Percentiles rank a stretch among this genome's conserved stretches.
Evolutionary conservation across 257 asterid species (phyloP).

Genomic region (Voacanga thouarsii): DNA sequence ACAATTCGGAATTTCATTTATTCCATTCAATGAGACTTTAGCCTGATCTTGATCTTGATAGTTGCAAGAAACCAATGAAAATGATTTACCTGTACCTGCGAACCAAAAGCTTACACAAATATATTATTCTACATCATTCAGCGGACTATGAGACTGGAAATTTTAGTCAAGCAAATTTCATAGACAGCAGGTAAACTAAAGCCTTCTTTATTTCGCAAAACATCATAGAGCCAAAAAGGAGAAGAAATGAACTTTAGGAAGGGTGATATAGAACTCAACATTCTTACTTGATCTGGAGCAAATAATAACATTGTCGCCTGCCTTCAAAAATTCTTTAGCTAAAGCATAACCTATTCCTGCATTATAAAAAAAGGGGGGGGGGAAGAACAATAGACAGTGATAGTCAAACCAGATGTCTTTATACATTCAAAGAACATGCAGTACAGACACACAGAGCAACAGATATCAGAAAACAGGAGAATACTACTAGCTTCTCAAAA

Average conservation of each 20-base stretch:
- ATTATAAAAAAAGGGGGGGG: conserved; percentile 8
- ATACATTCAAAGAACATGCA: neutral
- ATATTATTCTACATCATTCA: neutral
- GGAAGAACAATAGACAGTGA: neutral
- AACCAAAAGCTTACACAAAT: neutral
- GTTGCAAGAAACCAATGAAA: neutral
- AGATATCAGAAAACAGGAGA: neutral
- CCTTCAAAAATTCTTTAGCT: conserved; percentile 83
- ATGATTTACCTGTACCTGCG: neutral
- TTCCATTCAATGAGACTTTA: neutral
- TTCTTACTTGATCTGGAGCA: conserved; percentile 85
- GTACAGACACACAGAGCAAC: neutral
- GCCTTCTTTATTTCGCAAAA: neutral
- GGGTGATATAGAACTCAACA: neutral
- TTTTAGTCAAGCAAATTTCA: neutral
- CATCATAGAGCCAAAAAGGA: neutral
- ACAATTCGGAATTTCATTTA: neutral
- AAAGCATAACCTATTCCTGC: conserved; percentile 95
- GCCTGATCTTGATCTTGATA: neutral
- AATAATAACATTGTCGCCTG: conserved; percentile 82
- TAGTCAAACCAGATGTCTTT: neutral
- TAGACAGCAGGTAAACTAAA: neutral
- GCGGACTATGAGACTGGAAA: neutral
- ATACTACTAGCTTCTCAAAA: neutral
- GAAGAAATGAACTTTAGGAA: neutral